A percentile compares a stretch with the other conserved stretches of the same genome.
These are phyloP conservation scores for Glonium stellatum DNA, from an alignment of 495 filamentous ascomycete species.

Conservation along the genomic window DNA sequence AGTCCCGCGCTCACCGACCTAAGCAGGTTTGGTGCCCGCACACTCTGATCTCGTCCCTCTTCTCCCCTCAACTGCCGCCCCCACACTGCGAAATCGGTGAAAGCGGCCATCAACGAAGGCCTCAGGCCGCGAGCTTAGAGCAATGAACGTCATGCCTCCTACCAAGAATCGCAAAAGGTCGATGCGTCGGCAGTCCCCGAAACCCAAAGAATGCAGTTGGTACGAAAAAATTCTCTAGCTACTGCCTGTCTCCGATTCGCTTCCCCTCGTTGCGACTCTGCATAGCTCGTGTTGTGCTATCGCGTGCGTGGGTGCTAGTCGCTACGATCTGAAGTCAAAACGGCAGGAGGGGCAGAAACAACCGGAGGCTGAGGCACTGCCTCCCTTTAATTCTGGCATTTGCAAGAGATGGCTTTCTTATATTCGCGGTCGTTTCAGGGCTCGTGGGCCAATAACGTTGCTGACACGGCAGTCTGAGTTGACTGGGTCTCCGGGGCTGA, in stretches of 20 bases:
- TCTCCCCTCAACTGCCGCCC: neutral
- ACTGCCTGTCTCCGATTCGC: neutral
- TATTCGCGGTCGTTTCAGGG: neutral
- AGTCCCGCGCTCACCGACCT: neutral
- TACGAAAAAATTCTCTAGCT: neutral
- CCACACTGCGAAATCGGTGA: neutral
- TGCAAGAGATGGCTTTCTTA: conserved; percentile 10
- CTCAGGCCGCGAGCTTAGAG: neutral
- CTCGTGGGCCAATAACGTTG: conserved; percentile 15
- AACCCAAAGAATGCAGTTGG: too few species aligned
- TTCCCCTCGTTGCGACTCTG: neutral
- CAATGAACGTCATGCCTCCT: conserved; percentile 2
- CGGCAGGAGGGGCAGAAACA: conserved; percentile 11
- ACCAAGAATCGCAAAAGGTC: conserved; percentile 1
- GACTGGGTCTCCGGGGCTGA: conserved; percentile 19
- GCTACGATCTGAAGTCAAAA: conserved; percentile 1
- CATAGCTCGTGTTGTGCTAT: neutral
- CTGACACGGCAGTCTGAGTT: conserved; percentile 10
- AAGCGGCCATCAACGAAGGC: neutral
- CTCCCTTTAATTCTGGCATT: conserved; percentile 17
- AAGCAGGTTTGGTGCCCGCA: neutral
- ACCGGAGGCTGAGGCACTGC: conserved; percentile 29
- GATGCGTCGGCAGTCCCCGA: neutral
- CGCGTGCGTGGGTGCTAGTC: neutral
- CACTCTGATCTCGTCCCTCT: neutral